Evolutionary conservation across 106 monocot genomes (phyloP).

Genomic region (Narthecium ossifragum): DNA sequence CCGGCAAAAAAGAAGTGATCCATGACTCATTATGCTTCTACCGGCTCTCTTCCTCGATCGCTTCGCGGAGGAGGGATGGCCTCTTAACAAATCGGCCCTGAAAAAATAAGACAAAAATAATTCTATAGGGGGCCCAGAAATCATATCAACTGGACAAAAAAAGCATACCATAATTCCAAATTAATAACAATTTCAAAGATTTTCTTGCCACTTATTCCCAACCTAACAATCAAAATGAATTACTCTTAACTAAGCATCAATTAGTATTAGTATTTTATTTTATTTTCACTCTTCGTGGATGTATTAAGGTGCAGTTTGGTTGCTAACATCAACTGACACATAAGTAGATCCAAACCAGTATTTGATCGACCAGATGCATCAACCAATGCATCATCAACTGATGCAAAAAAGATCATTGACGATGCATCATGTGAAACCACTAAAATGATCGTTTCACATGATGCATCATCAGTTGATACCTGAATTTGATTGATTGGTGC

Average conservation of each 20-base stretch:
- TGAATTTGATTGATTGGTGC: too few relatives aligned
- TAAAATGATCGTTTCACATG: neutral
- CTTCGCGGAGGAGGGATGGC: constrained; percentile 28
- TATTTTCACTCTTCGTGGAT: neutral
- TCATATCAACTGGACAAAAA: neutral
- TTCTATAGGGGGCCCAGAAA: neutral
- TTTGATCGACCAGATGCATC: too few relatives aligned
- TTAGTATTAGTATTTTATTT: neutral
- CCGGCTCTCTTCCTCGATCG: constrained; percentile 30
- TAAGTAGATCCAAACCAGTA: too few relatives aligned
- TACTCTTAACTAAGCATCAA: neutral
- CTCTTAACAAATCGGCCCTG: constrained; percentile 55
- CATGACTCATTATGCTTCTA: neutral
- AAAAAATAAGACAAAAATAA: constrained; percentile 8
- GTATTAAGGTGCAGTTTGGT: too few relatives aligned
- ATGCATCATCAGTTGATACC: neutral
- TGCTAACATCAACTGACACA: too few relatives aligned
- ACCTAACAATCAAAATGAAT: neutral
- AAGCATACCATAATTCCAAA: neutral
- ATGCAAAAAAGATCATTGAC: too few relatives aligned
- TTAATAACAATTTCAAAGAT: neutral
- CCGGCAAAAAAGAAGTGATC: neutral
- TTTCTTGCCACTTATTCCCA: neutral
- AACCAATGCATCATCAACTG: too few relatives aligned
- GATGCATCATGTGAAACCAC: neutral